A percentile compares a stretch with the other conserved stretches of the same genome.
Conservation (phyloP, 345 rosid genomes). For the Citrus sinensis region DNA sequence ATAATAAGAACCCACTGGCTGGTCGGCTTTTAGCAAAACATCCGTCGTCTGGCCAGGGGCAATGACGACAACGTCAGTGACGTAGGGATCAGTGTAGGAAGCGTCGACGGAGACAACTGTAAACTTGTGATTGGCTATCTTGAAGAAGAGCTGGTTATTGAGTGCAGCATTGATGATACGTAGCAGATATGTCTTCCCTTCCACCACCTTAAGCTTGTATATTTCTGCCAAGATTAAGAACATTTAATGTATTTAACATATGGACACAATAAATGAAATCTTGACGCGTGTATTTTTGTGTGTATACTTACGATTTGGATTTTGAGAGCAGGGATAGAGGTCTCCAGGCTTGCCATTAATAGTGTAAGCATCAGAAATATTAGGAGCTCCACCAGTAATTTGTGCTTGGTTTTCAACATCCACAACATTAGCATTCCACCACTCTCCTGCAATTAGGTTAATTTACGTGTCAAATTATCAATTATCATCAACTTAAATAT, state of each 20-base stretch:
- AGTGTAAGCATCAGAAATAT: conserved; percentile 75
- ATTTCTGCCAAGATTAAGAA: conserved; percentile 30
- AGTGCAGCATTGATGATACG: conserved; percentile 93
- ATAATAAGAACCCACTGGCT: conserved; percentile 58
- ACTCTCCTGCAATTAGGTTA: conserved; percentile 52
- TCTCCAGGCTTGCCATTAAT: conserved; percentile 88
- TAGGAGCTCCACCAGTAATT: conserved; percentile 58
- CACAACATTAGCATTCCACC: conserved; percentile 81
- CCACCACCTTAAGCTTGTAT: conserved; percentile 49
- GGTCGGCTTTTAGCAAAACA: conserved; percentile 57
- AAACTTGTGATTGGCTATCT: conserved; percentile 77
- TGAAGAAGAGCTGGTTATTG: conserved; percentile 73
- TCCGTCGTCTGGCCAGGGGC: conserved; percentile 84
- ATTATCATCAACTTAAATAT: too few relatives aligned
- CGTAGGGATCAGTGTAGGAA: conserved; percentile 58
- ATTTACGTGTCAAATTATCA: background rate
- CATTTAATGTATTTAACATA: too few relatives aligned
- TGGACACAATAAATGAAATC: too few relatives aligned
- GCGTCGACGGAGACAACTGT: conserved; percentile 83
- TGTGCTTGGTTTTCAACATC: conserved; percentile 50
- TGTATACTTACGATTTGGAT: conserved; percentile 33
- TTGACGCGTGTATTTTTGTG: background rate
- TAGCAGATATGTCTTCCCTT: conserved; percentile 69
- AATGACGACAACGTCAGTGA: conserved; percentile 55
- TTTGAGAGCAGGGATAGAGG: conserved; percentile 68